Evolutionary conservation across 805 yeast genomes (phyloP), one percentile per base, ranked within the genome.

Genomic region (Scheffersomyces spartinae): DNA sequence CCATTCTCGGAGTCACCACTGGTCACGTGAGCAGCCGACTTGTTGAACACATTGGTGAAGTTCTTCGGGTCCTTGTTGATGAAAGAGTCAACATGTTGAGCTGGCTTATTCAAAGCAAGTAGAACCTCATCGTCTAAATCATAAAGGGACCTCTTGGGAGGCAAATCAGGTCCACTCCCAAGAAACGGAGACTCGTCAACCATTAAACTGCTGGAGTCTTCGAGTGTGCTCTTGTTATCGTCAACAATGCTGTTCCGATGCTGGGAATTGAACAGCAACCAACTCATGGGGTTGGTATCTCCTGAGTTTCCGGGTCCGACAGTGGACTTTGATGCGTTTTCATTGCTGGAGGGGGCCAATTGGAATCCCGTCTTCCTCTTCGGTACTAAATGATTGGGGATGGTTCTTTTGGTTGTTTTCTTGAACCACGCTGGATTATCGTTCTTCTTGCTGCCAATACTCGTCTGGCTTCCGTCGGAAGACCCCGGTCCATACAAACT

Each of bases 141-240:
- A 33, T 57, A 63, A 14, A 70, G 49, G 3, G 75, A 68, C 31
- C 61, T 46, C 5, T 55, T 41, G 1, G 76, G 77, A 7, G 74
- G 75, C 18, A 52, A 32, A 31, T 67, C 72, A 18, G 54, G 64
- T 23, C 49, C 50, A 23, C 42, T 42, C 42, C 43, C 10, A 31
- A 16, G n/a, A 36, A 28, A 21, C 7, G 6, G 8, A 6, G 37
- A 27, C 10, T 39, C 15, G 40, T 8, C 7, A 7, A 6, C 6
- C 7, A 12, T 21, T 19, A 13, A 19, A n/a, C 6, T 19, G 9
- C 9, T 7, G 10, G 49, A 36, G 24, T 54, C 61, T 22, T 49
- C 61, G 21, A 33, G 39, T n/a, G 38, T 23, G 7, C 51, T 38
- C 14, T 47, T 51, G 21, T 48, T 46, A n/a, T 41, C 34, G 16